Conservation (phyloP, 345 rosid species). For the Camelina hispida region DNA sequence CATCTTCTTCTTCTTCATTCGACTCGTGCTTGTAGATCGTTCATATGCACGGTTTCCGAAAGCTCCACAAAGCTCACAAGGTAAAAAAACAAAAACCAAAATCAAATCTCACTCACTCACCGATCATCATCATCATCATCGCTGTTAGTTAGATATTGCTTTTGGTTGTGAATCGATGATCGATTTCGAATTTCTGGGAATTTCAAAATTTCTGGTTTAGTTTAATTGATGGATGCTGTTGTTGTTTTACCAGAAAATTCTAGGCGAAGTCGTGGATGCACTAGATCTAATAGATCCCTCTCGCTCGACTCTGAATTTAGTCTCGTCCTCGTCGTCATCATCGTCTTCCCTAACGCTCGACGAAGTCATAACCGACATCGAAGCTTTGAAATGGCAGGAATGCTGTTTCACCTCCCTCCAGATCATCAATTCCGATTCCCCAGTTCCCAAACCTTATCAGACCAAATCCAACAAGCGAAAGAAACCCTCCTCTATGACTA, state of each 20-base stretch:
- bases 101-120: too few species aligned
- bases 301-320: conserved; percentile 38
- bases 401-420: conserved; percentile 41
- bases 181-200: not conserved
- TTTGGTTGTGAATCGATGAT: not conserved
- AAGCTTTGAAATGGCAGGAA: conserved; percentile 46
- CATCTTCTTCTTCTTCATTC: not conserved
- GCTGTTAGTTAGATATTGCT: too few species aligned
- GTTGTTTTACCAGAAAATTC: conserved; percentile 34
- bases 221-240: not conserved
- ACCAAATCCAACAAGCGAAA: conserved; percentile 25
- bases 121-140: too few species aligned
- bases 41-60: conserved; percentile 38
- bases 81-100: not conserved
- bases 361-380: conserved; percentile 39
- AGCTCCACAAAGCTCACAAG: conserved; percentile 27
- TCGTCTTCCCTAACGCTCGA: conserved; percentile 33
- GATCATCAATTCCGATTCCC: conserved; percentile 26
- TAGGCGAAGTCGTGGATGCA: conserved; percentile 33
- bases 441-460: conserved; percentile 2
- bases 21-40: conserved; percentile 29
- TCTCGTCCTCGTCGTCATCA: not conserved
- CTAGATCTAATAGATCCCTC: conserved; percentile 37
- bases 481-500: not conserved
- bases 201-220: not conserved